A percentile compares a stretch with the other conserved stretches of the same genome.
Conservation (phyloP, 2,329 filamentous ascomycete genomes). For the Ambrosiella xylebori region DNA sequence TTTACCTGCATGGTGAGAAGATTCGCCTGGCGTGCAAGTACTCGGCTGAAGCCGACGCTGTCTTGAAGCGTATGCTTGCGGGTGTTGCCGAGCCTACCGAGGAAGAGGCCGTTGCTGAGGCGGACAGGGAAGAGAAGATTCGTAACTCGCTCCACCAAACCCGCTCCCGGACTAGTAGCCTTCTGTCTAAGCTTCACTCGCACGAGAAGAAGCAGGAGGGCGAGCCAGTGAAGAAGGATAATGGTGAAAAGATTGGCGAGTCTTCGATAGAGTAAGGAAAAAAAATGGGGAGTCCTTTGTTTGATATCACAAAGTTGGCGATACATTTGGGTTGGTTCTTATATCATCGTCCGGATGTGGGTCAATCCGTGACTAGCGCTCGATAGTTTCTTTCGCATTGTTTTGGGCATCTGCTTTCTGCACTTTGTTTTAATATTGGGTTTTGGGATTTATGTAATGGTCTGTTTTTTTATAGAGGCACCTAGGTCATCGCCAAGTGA, state of each 20-base stretch:
- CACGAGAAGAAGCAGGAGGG: neutral
- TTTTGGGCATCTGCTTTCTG: too few species aligned
- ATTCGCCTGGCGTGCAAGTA: conserved; percentile 55
- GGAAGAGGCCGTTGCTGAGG: conserved; percentile 1
- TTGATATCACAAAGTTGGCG: too few species aligned
- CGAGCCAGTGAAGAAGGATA: neutral
- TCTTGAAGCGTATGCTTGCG: conserved; percentile 31
- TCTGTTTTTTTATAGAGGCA: too few species aligned
- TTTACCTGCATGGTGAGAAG: conserved; percentile 49
- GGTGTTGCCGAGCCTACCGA: neutral
- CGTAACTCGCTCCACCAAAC: neutral
- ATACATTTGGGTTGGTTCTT: too few species aligned
- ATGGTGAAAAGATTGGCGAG: neutral
- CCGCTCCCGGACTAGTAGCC: neutral
- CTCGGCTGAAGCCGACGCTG: conserved; percentile 46
- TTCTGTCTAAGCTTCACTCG: neutral
- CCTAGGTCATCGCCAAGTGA: too few species aligned
- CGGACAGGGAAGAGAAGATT: neutral
- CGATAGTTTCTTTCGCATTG: too few species aligned
- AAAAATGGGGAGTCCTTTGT: neutral
- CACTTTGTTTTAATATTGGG: too few species aligned
- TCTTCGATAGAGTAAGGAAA: neutral
- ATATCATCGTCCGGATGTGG: too few species aligned
- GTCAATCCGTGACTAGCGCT: too few species aligned
- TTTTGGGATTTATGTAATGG: too few species aligned